Evolutionary conservation across 1,284 basidiomycete species (phyloP), one percentile per base, ranked within the genome.

Genomic region (Lentinus polychrous): DNA sequence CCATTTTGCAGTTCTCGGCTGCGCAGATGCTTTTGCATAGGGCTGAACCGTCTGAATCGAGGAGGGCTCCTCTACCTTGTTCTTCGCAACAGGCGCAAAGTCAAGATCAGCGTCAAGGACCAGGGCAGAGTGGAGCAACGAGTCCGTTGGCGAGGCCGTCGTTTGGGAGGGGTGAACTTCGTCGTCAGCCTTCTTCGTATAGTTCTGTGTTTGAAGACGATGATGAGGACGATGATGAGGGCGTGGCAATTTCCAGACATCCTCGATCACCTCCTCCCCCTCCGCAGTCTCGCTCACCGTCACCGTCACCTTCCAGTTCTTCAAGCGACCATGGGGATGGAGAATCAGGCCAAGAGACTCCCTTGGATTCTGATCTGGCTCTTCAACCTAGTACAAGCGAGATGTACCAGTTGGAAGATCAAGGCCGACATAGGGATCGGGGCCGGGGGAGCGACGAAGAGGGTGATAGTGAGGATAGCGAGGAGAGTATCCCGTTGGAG

Each of bases 141-240:
- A 74, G 69, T 45, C 73, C 72, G 37, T 66, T 75, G 11, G 65
- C 68, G 41, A 64, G 63, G 32, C 58, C 67, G 18, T 52, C 66
- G 8, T 72, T 64, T 54, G 54, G 55, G 52, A 40, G 51, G 50
- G 48, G 54, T 34, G 45, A 47, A 49, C 7, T 15, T 18, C 23
- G 44, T 27, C 11, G 32, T 24, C 10, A 48, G 46, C 12, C 55
- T 42, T 31, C 45, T 43, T 31, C 50, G 49, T 27, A 33, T 50
- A n/a, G 45, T 53, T n/a, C n/a, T 14, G 39, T 40, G 10, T 54
- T 48, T 36, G 43, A 51, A 23, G 18, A 46, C 43, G 52, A 54
- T 12, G 49, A 55, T 36, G 55, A 56, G 24, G 48, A 49, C 36
- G 23, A 46, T 23, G 39, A 40, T 7, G 39, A 40, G 12, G 39